phyloP scores from a whole-genome alignment of 208 protist species.

The Leptomonas seymouri region DNA sequence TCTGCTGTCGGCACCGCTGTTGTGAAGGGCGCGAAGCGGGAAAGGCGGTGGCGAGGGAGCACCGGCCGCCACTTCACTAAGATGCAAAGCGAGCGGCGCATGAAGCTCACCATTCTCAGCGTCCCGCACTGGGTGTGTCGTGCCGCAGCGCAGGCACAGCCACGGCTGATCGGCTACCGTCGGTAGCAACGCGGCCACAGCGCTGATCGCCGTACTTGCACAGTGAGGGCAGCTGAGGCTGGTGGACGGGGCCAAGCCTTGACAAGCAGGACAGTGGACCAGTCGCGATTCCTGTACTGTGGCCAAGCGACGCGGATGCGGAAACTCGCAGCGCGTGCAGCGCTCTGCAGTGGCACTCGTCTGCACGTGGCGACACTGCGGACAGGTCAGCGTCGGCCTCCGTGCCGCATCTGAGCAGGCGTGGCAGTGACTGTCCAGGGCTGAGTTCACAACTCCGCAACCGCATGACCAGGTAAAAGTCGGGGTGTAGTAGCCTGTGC shows the following conservation, averaged over 20 bases:
- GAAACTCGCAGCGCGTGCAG: conserved; percentile 35
- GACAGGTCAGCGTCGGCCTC: conserved; percentile 20
- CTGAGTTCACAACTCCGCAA: conserved; percentile 56
- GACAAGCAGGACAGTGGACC: conserved; percentile 47
- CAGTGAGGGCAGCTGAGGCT: conserved; percentile 40
- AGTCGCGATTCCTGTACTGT: conserved; percentile 28
- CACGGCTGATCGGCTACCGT: conserved; percentile 46
- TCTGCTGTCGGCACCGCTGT: neutral
- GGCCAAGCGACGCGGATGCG: conserved; percentile 51
- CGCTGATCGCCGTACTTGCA: conserved; percentile 22
- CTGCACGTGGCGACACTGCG: conserved; percentile 17
- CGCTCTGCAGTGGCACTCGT: neutral
- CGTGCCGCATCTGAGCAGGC: conserved; percentile 37
- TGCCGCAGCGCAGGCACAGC: conserved; percentile 43
- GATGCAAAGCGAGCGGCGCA: neutral
- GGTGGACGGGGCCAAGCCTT: conserved; percentile 28
- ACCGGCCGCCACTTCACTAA: neutral
- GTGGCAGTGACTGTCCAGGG: conserved; percentile 53
- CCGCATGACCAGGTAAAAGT: conserved; percentile 77
- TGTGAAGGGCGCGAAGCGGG: neutral
- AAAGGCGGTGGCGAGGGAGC: neutral
- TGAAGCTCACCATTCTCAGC: neutral
- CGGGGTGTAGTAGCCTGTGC: conserved; percentile 36
- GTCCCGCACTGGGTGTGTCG: conserved; percentile 27
- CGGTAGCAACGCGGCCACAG: conserved; percentile 34